Conservation (phyloP, 441 rosid genomes). For the Corymbia calophylla region DNA sequence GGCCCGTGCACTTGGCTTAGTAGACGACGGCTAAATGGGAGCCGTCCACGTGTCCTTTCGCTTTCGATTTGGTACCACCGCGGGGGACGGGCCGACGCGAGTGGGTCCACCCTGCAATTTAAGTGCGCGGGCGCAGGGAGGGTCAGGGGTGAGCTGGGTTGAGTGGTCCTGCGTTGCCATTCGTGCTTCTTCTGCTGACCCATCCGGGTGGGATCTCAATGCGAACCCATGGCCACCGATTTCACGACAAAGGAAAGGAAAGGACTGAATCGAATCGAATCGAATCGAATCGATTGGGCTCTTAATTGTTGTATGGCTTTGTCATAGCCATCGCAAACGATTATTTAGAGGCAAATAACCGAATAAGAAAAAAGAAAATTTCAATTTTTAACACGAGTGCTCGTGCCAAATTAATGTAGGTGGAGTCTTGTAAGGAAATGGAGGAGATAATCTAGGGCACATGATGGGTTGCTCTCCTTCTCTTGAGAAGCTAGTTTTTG, state of each 20-base stretch:
- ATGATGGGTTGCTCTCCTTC: too few species aligned
- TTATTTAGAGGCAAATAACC: not conserved
- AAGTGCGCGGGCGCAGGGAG: not conserved
- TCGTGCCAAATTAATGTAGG: not conserved
- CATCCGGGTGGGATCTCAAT: not conserved
- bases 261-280: rapidly evolving
- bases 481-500: too few species aligned
- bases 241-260: not conserved
- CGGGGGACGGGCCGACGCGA: not conserved
- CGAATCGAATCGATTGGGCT: rapidly evolving
- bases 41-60: not conserved
- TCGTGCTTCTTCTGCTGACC: not conserved
- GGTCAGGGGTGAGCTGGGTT: not conserved
- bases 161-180: not conserved
- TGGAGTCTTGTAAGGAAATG: too few species aligned
- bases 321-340: rapidly evolving
- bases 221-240: rapidly evolving
- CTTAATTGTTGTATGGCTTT: too few species aligned
- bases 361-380: not conserved
- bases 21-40: not conserved
- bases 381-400: rapidly evolving
- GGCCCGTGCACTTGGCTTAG: not conserved
- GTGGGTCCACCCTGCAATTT: not conserved
- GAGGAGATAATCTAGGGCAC: too few species aligned
- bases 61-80: not conserved